Evolutionary conservation across 306 rosid genomes (phyloP).

Genomic region (Lathyrus tuberosus): DNA sequence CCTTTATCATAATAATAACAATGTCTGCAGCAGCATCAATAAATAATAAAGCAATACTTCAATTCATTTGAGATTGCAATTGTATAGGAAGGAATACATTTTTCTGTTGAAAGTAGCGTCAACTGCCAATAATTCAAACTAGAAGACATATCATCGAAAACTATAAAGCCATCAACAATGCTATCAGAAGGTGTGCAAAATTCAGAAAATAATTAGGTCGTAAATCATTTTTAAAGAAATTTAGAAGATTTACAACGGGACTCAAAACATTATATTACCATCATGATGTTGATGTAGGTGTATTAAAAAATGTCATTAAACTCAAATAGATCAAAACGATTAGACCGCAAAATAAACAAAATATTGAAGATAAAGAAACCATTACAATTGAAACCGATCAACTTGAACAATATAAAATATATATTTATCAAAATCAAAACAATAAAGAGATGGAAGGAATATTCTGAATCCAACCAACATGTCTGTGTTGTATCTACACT

Average conservation of each 20-base stretch:
- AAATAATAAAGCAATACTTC: conserved; percentile 4
- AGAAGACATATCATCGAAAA: conserved; percentile 19
- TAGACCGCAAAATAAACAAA: no score
- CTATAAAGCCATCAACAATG: conserved; percentile 15
- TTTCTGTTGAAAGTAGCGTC: conserved; percentile 25
- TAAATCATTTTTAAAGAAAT: conserved; percentile 29
- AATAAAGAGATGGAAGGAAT: no score
- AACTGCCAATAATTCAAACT: not conserved
- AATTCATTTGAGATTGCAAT: conserved; percentile 22
- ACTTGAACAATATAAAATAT: no score
- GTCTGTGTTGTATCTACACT: no score
- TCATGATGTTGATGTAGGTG: no score
- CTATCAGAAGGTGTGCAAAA: not conserved
- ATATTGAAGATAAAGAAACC: no score
- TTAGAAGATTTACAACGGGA: conserved; percentile 71
- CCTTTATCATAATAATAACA: not conserved
- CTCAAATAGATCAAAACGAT: no score
- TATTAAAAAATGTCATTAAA: no score
- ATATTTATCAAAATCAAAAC: no score
- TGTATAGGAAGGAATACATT: not conserved
- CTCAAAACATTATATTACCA: no score
- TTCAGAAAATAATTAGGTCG: conserved; percentile 21
- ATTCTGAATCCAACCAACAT: no score
- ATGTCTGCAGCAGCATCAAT: not conserved
- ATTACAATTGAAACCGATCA: no score